Evolutionary conservation across 306 rosid genomes (phyloP).

Genomic region (Fagus crenata): DNA sequence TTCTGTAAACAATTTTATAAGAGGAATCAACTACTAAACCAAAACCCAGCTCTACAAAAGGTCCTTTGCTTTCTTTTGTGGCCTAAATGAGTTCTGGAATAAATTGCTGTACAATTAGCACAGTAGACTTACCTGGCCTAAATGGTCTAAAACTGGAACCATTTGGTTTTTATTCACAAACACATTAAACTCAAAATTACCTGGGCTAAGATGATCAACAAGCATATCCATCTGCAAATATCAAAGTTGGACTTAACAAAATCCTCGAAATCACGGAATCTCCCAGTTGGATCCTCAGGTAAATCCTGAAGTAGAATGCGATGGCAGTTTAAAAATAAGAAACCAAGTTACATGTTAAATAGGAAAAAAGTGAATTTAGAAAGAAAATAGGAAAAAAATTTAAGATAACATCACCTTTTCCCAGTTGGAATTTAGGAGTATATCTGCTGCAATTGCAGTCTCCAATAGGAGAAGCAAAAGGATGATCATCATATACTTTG

Average conservation of each 20-base stretch:
- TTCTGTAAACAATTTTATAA: no score
- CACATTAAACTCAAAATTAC: constrained; percentile 11
- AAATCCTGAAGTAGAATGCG: constrained; percentile 32
- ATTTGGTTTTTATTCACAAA: neutral
- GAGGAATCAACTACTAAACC: no score
- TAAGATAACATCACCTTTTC: constrained; percentile 34
- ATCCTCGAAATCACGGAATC: constrained; percentile 36
- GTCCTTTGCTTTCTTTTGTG: no score
- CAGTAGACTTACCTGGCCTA: no score
- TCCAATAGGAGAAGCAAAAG: constrained; percentile 39
- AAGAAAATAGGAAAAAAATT: neutral
- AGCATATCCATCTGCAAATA: constrained; percentile 33
- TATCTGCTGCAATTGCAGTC: constrained; percentile 39
- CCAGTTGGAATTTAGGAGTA: constrained; percentile 44
- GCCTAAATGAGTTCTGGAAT: no score
- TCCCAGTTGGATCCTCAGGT: constrained; percentile 40
- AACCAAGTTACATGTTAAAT: neutral
- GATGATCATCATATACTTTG: constrained; percentile 33
- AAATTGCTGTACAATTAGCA: no score
- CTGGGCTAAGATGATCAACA: constrained; percentile 34
- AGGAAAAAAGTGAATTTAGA: neutral
- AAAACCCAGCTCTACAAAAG: no score
- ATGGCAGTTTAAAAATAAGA: neutral
- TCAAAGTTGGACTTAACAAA: constrained; percentile 40
- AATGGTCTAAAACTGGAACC: neutral